Evolutionary conservation across 169 alveolate genomes (phyloP), one percentile per base, ranked within the genome.

Genomic region (Eimeria nieschulzi): DNA sequence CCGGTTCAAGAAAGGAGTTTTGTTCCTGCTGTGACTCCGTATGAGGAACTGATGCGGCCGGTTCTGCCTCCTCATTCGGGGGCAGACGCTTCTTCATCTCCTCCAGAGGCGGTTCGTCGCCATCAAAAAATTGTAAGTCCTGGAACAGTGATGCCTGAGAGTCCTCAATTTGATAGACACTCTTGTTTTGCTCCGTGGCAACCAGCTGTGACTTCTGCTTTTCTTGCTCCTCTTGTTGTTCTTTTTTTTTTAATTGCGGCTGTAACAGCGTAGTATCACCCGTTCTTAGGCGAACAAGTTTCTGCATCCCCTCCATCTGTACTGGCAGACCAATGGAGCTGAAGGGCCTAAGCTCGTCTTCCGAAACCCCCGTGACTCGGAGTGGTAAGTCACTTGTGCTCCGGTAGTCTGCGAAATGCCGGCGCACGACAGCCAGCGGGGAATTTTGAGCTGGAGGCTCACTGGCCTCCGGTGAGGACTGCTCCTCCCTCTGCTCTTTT

Each of bases 301-400:
- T 80, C 76, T 23, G 21, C 75, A 80, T 61, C 39, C 88, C 88
- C 75, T 80, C 88, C 88, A 80, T 61, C 33, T 80, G 88, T 17
- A 80, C 76, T 33, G 88, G 88, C 59, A 80, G 75, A 15, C 88
- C 88, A 25, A 80, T 80, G 56, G 88, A 80, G 26, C 56, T 61
- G 61, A 80, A 80, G 21, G 33, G 72, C 75, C 88, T 80, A 12
- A 80, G 88, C 26, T 80, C 88, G 39, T 80, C 88, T 59, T 80
- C 76, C 25, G 88, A 80, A 68, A 80, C 88, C 25, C 88, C 88
- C 21, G 88, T 59, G 26, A 80, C 61, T 80, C 88, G 73, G 33
- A 80, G 76, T 33, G 88, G 88, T 10, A 80, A 51, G 88, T 80
- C 88, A 59, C 76, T 80, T 61, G 56, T 80, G 64, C 76, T 61